Percentiles rank a stretch among this genome's conserved stretches.
phyloP scores from a whole-genome alignment of 331 rosid genomes.

The Malus hybrid region DNA sequence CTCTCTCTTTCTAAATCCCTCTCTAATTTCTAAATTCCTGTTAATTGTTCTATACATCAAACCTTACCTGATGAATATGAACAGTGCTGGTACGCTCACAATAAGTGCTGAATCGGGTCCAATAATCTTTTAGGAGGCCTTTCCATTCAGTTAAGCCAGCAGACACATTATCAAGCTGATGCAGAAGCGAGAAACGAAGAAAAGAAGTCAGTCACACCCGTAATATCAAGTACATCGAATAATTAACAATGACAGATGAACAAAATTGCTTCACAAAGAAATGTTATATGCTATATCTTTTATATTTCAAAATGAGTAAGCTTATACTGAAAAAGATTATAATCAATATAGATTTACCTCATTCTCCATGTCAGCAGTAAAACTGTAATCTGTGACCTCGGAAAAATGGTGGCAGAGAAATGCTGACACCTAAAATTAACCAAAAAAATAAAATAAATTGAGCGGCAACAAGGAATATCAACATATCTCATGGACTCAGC shows the following conservation, averaged over 20 bases:
- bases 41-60: too few species aligned
- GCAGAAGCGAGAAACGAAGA: neutral
- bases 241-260: neutral
- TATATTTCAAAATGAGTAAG: neutral
- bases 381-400: constrained; percentile 88
- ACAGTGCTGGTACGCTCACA: constrained; percentile 60
- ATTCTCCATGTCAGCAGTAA: constrained; percentile 96
- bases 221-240: neutral
- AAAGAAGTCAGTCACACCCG: neutral
- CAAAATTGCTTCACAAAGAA: neutral
- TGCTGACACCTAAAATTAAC: constrained; percentile 73
- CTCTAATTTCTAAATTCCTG: too few species aligned
- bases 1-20: neutral
- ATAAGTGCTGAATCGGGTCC: constrained; percentile 90
- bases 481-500: neutral
- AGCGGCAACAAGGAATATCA: neutral
- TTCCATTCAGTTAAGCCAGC: constrained; percentile 95
- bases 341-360: constrained; percentile 46
- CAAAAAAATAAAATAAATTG: constrained; percentile 16
- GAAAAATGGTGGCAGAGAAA: constrained; percentile 88
- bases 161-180: constrained; percentile 88
- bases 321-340: neutral
- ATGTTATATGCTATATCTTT: neutral
- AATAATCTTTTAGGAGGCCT: constrained; percentile 90
- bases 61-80: constrained; percentile 76